Evolutionary conservation across 2,329 filamentous ascomycete genomes (phyloP).

Genomic region (Chaetomium olivaceum): DNA sequence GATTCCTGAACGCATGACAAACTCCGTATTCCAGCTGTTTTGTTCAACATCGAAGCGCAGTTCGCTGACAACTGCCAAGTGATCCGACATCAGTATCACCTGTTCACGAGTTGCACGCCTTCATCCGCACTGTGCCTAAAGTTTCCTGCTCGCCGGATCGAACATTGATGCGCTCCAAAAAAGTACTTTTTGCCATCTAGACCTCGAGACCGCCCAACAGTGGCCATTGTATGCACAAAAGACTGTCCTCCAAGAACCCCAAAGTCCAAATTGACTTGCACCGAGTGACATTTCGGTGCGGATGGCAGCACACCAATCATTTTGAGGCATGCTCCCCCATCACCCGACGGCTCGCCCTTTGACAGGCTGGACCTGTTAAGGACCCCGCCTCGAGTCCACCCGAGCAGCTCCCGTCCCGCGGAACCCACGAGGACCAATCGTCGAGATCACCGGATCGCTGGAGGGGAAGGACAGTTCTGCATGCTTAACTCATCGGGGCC

Average conservation of each 20-base stretch:
- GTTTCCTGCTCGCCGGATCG: neutral
- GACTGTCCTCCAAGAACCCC: neutral
- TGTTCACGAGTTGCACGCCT: neutral
- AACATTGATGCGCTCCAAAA: neutral
- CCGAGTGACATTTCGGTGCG: conserved; percentile 13
- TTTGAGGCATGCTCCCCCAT: conserved; percentile 22
- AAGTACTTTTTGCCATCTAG: neutral
- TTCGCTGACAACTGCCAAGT: neutral
- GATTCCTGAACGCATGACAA: neutral
- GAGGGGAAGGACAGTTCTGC: conserved; percentile 12
- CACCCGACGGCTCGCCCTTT: conserved; percentile 25
- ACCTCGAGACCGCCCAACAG: neutral
- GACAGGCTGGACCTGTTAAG: conserved; percentile 17
- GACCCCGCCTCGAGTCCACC: conserved; percentile 3
- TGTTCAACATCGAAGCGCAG: neutral
- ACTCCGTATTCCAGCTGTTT: neutral
- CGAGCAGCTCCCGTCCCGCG: conserved; percentile 20
- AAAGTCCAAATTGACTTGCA: conserved; percentile 10
- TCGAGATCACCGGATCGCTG: conserved; percentile 30
- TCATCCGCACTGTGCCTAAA: neutral
- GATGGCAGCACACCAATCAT: conserved; percentile 21
- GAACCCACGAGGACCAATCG: conserved; percentile 23
- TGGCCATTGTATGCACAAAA: neutral
- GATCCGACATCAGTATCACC: conserved; percentile 1
- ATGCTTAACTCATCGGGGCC: conserved; percentile 13